phyloP scores from a whole-genome alignment of 176 grass and related monocot species.

The Sorghum bicolor region DNA sequence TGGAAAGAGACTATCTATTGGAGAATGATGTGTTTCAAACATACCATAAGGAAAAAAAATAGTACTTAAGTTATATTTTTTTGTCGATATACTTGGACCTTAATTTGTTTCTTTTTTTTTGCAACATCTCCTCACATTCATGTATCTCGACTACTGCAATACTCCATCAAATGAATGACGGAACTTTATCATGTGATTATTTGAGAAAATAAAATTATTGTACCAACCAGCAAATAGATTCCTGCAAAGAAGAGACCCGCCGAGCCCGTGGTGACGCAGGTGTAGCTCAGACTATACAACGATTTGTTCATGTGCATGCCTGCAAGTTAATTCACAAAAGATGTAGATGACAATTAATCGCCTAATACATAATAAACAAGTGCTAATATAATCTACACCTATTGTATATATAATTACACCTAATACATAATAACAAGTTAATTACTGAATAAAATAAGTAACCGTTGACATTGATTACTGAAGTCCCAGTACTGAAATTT shows the following conservation, averaged over 20 bases:
- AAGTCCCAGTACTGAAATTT: background rate
- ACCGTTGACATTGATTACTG: background rate
- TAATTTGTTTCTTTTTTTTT: too few relatives aligned
- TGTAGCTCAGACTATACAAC: conserved; percentile 72
- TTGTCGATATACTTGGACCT: too few relatives aligned
- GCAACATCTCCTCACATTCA: background rate
- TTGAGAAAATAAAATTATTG: background rate
- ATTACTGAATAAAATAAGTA: background rate
- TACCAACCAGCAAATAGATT: conserved; percentile 72
- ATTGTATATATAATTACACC: background rate
- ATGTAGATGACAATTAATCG: too few relatives aligned
- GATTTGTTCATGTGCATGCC: conserved; percentile 80
- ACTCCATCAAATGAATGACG: background rate
- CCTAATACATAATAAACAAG: background rate
- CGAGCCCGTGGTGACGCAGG: conserved; percentile 54
- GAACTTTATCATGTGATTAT: background rate
- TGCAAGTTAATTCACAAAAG: background rate
- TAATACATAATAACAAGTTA: too few relatives aligned
- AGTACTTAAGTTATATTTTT: too few relatives aligned
- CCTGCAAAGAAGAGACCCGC: conserved; percentile 59
- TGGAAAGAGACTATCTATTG: too few relatives aligned
- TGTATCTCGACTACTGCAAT: background rate
- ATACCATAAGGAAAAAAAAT: too few relatives aligned
- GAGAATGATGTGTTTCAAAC: too few relatives aligned
- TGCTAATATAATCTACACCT: background rate